Percentiles rank a stretch among this genome's conserved stretches.
These are phyloP conservation scores for Arthromyces matolae DNA, from an alignment of 768 basidiomycete species.

Conservation along the genomic window DNA sequence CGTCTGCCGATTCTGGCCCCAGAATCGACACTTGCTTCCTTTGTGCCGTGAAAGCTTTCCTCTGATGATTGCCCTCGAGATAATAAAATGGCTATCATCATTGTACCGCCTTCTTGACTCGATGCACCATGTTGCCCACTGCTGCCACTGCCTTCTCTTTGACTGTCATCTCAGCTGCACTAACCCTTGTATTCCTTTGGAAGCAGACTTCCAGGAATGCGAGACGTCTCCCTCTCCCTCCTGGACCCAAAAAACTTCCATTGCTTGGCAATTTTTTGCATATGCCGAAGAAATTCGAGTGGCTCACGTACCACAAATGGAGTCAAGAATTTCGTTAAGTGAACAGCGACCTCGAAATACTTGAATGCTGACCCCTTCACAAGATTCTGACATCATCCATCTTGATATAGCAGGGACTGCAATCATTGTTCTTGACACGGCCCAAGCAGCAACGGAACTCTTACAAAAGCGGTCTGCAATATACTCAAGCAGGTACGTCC, in stretches of 20 bases:
- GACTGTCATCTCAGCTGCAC: too few species aligned
- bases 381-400: constrained; percentile 24
- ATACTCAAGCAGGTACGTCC: constrained; percentile 18
- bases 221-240: constrained; percentile 27
- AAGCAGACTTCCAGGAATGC: too few species aligned
- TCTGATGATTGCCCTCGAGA: too few species aligned
- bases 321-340: constrained; percentile 31
- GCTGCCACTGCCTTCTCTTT: too few species aligned
- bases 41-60: too few species aligned
- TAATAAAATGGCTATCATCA: too few species aligned
- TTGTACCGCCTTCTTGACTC: too few species aligned
- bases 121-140: too few species aligned
- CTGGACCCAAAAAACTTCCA: constrained; percentile 37
- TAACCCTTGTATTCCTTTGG: too few species aligned
- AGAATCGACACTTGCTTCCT: too few species aligned
- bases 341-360: neutral
- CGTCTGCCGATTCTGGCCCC: too few species aligned
- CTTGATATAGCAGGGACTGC: constrained; percentile 18
- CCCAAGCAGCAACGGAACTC: constrained; percentile 20
- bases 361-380: neutral
- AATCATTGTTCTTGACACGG: constrained; percentile 20
- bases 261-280: constrained; percentile 38
- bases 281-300: constrained; percentile 33
- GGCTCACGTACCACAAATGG: constrained; percentile 38
- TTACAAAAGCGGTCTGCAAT: constrained; percentile 20